These are phyloP conservation scores for Paecilomyces dactylethromorphus DNA, from an alignment of 2,329 filamentous ascomycete genomes.

Conservation along the genomic window DNA sequence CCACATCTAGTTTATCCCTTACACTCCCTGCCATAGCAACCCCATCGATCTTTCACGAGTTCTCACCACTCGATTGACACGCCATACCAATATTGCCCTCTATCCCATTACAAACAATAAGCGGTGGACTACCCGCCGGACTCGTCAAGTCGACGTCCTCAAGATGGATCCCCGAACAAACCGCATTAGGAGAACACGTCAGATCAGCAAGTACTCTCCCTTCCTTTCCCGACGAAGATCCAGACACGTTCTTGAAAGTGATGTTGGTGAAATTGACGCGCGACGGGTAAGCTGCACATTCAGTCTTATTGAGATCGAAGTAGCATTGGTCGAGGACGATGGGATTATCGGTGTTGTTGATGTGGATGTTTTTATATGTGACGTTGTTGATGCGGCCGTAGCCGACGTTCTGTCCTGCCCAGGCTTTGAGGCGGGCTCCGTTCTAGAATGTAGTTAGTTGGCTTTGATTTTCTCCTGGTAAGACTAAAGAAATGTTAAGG, in stretches of 20 bases:
- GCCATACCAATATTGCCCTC: neutral
- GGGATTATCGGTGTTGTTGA: constrained; percentile 59
- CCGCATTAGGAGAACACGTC: neutral
- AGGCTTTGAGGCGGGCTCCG: constrained; percentile 68
- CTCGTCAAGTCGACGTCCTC: neutral
- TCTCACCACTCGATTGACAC: neutral
- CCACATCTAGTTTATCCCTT: too few relatives aligned
- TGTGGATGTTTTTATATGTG: constrained; percentile 57
- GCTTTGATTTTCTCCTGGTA: constrained; percentile 7
- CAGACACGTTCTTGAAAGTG: neutral
- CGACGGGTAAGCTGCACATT: constrained; percentile 55
- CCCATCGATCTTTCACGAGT: neutral
- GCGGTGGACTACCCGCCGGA: neutral
- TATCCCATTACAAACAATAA: neutral
- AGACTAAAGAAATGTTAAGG: too few relatives aligned
- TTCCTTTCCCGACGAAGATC: neutral
- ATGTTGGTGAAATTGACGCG: constrained; percentile 5
- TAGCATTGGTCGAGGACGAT: constrained; percentile 63
- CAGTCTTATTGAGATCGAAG: constrained; percentile 54
- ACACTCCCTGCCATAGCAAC: neutral
- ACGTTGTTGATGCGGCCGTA: constrained; percentile 58
- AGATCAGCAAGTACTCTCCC: neutral
- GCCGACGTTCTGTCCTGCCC: constrained; percentile 65
- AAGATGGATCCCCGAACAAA: neutral
- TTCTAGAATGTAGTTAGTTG: constrained; percentile 38